Evolutionary conservation across 306 rosid species (phyloP).

Genomic region (Vicia villosa): DNA sequence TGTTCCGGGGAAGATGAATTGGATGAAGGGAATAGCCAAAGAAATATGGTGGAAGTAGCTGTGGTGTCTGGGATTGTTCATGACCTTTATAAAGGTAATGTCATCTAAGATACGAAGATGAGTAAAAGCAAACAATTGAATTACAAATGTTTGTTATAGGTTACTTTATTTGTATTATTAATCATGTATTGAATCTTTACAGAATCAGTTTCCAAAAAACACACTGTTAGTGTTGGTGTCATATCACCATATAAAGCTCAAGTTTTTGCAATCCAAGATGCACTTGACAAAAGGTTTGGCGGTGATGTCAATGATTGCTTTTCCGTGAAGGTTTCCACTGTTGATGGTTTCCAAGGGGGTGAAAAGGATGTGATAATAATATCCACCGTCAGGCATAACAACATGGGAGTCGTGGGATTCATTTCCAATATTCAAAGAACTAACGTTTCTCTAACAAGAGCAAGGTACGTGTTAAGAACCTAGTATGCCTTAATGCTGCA

Average conservation of each 20-base stretch:
- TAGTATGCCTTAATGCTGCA: conserved; percentile 3
- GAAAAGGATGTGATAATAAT: conserved; percentile 60
- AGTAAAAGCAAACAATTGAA: conserved; percentile 1
- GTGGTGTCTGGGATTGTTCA: conserved; percentile 42
- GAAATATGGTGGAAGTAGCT: conserved; percentile 49
- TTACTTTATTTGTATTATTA: conserved; percentile 6
- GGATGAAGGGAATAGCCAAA: conserved; percentile 35
- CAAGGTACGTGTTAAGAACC: conserved; percentile 46
- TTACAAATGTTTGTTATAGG: conserved; percentile 26
- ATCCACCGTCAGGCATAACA: conserved; percentile 52
- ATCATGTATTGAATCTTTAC: conserved; percentile 10
- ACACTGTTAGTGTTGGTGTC: conserved; percentile 57
- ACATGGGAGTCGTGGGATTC: conserved; percentile 52
- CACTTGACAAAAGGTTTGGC: conserved; percentile 43
- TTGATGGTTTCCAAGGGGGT: conserved; percentile 79
- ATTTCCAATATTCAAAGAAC: conserved; percentile 56
- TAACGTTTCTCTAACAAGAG: conserved; percentile 65
- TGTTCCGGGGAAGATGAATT: conserved; percentile 42
- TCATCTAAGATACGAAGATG: conserved; percentile 10
- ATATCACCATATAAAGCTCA: conserved; percentile 74
- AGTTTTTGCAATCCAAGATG: conserved; percentile 54
- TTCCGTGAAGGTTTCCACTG: conserved; percentile 51
- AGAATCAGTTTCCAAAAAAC: conserved; percentile 44
- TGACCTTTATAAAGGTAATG: conserved; percentile 42
- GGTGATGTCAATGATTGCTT: conserved; percentile 27